Conservation (phyloP, 1,139 yeast genomes). For the Debaryomyces robertsiae region DNA sequence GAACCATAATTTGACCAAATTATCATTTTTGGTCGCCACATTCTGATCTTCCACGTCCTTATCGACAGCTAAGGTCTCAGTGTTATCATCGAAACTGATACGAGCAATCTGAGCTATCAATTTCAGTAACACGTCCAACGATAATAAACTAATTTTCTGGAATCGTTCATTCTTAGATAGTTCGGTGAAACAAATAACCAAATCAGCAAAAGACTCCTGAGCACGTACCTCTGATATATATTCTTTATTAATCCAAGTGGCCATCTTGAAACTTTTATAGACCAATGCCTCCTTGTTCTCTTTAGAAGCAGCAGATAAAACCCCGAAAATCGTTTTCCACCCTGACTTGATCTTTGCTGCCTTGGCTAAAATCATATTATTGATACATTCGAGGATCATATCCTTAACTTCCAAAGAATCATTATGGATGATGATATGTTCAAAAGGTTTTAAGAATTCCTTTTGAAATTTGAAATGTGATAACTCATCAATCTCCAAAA, state of each 20-base stretch:
- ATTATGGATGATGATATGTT: constrained; percentile 72
- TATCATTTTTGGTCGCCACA: constrained; percentile 31
- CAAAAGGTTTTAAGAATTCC: constrained; percentile 91
- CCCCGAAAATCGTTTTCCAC: constrained; percentile 88
- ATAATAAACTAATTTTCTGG: constrained; percentile 78
- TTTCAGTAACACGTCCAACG: constrained; percentile 73
- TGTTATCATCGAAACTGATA: constrained; percentile 27
- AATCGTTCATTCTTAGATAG: constrained; percentile 82
- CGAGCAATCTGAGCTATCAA: constrained; percentile 63
- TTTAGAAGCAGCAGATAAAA: constrained; percentile 66
- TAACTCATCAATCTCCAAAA: constrained; percentile 89
- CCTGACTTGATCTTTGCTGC: constrained; percentile 83
- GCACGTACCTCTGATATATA: constrained; percentile 63
- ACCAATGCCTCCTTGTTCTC: constrained; percentile 62
- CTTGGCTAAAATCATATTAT: constrained; percentile 81
- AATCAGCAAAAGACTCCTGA: constrained; percentile 74
- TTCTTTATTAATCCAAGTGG: constrained; percentile 62
- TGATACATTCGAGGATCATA: constrained; percentile 87
- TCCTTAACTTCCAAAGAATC: constrained; percentile 74
- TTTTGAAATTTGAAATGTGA: constrained; percentile 95
- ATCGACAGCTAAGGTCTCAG: constrained; percentile 12
- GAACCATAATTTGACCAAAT: constrained; percentile 61
- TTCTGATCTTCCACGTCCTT: constrained; percentile 16
- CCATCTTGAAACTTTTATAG: constrained; percentile 61
- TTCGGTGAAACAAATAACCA: constrained; percentile 77